Conservation (phyloP, 2,329 filamentous ascomycete genomes). For the Diaporthe ampelina region DNA sequence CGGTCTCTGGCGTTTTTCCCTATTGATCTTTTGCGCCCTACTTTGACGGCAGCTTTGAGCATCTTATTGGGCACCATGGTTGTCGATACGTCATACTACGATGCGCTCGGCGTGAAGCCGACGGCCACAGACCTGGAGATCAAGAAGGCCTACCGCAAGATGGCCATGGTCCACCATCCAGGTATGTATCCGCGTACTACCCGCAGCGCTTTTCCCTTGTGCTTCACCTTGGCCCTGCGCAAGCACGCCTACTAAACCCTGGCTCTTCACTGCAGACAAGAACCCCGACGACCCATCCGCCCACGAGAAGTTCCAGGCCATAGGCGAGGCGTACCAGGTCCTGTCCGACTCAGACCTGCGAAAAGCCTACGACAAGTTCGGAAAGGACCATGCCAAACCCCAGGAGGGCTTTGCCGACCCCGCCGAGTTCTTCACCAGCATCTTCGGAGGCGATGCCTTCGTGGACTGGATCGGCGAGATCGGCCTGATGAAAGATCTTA, state of each 20-base stretch:
- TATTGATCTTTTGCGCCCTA: not conserved
- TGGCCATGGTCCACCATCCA: conserved; percentile 93
- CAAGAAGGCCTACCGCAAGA: conserved; percentile 96
- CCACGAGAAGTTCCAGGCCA: conserved; percentile 93
- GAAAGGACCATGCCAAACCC: conserved; percentile 94
- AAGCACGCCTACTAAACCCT: conserved; percentile 7
- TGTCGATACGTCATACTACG: conserved; percentile 90
- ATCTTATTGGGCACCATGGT: conserved; percentile 73
- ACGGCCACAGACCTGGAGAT: conserved; percentile 92
- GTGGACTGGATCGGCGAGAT: conserved; percentile 98
- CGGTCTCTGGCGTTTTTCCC: not conserved
- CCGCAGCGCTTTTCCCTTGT: not conserved
- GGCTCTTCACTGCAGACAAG: conserved; percentile 76
- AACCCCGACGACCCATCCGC: conserved; percentile 96
- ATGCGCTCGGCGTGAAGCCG: conserved; percentile 85
- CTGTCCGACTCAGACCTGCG: conserved; percentile 89
- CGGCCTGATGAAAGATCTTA: conserved; percentile 97
- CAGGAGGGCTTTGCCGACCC: conserved; percentile 95
- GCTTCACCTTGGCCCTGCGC: not conserved
- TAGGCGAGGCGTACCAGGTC: conserved; percentile 82
- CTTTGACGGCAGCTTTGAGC: conserved; percentile 2
- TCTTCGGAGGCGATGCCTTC: conserved; percentile 97
- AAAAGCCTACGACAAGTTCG: conserved; percentile 95
- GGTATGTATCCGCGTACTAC: conserved; percentile 63
- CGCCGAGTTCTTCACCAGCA: conserved; percentile 97